phyloP scores from a whole-genome alignment of 2,329 filamentous ascomycete genomes.

The Pseudopithomyces maydicus region DNA sequence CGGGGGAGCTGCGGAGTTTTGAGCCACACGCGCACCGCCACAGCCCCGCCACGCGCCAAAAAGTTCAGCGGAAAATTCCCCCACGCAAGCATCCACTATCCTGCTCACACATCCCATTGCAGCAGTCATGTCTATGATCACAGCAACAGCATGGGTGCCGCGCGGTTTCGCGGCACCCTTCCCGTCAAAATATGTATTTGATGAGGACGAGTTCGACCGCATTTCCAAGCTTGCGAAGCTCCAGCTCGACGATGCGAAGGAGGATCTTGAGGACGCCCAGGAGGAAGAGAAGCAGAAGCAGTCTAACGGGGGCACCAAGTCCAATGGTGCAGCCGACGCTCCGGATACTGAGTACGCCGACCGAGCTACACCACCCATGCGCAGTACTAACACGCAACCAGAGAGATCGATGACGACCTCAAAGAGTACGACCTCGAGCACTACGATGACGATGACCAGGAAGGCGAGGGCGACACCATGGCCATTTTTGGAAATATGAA shows the following conservation, averaged over 20 bases:
- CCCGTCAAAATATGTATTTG: constrained; percentile 55
- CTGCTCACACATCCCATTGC: not conserved
- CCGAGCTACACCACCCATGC: not conserved
- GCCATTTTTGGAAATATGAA: constrained; percentile 96
- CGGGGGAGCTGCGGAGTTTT: constrained; percentile 3
- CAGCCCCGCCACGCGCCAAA: constrained; percentile 11
- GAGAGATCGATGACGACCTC: constrained; percentile 75
- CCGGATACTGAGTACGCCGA: constrained; percentile 22
- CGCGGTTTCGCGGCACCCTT: constrained; percentile 57
- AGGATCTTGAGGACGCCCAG: constrained; percentile 68
- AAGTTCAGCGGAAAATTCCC: constrained; percentile 19
- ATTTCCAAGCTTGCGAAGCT: constrained; percentile 58
- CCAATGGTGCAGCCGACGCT: constrained; percentile 19
- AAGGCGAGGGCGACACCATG: constrained; percentile 75
- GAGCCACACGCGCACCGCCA: constrained; percentile 15
- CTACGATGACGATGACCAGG: constrained; percentile 83
- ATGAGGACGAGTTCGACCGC: constrained; percentile 57
- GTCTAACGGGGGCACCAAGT: constrained; percentile 26
- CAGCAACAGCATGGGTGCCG: constrained; percentile 59
- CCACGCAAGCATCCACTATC: constrained; percentile 2
- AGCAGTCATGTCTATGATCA: constrained; percentile 60
- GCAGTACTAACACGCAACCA: constrained; percentile 22
- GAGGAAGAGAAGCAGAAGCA: constrained; percentile 55
- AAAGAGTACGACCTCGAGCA: constrained; percentile 96
- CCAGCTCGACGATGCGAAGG: constrained; percentile 89